A percentile compares a stretch with the other conserved stretches of the same genome.
Conservation (phyloP, 495 filamentous ascomycete species). For the Tuber aestivum region DNA sequence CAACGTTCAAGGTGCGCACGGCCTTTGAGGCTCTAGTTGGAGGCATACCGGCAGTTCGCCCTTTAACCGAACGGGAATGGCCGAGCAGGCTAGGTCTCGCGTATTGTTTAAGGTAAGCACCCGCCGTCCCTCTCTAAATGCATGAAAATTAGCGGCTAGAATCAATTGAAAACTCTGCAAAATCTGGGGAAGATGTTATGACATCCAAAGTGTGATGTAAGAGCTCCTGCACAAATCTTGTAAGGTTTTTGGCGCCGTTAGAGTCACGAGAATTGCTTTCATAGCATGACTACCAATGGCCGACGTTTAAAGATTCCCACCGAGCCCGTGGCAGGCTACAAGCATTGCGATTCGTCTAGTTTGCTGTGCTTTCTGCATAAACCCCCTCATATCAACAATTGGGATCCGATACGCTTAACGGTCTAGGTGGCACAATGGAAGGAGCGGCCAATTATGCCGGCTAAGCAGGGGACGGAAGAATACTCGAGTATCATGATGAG, state of each 20-base stretch:
- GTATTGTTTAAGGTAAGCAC: background rate
- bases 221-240: background rate
- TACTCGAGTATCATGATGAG: background rate
- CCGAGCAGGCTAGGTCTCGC: background rate
- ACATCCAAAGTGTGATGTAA: background rate
- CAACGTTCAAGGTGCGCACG: background rate
- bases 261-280: background rate
- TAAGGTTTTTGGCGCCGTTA: background rate
- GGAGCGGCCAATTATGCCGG: background rate
- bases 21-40: background rate
- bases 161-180: background rate
- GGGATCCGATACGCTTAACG: background rate
- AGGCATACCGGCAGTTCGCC: background rate
- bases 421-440: background rate
- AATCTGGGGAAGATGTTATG: conserved; percentile 2
- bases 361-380: background rate
- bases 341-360: background rate
- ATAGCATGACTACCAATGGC: background rate
- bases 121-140: background rate
- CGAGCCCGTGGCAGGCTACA: background rate
- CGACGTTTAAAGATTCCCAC: background rate
- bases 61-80: background rate
- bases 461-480: background rate
- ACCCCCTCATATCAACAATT: background rate
- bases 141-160: background rate